Conservation (phyloP, 331 rosid genomes). For the Acacia concinna region DNA sequence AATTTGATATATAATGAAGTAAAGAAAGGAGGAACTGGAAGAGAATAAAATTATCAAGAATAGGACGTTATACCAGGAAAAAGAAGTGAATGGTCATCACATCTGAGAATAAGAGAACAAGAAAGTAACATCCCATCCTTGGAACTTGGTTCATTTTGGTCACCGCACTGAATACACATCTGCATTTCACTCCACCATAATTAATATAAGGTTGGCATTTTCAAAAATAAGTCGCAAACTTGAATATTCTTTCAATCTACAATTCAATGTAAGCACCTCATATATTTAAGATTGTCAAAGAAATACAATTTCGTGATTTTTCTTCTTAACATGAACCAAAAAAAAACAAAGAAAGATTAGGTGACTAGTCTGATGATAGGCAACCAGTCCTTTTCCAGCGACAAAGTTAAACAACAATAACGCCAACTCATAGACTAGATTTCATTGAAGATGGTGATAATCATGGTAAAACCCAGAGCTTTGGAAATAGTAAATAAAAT, state of each 20-base stretch:
- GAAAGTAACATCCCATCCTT: constrained; percentile 86
- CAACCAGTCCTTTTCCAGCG: not conserved
- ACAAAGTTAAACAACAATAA: constrained; percentile 1
- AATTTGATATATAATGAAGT: not conserved
- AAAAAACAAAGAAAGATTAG: not conserved
- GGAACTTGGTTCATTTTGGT: constrained; percentile 77
- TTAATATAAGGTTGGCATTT: constrained; percentile 20
- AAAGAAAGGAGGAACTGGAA: not conserved
- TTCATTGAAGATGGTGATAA: not conserved
- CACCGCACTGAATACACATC: constrained; percentile 92
- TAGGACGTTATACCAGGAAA: constrained; percentile 69
- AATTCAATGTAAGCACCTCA: constrained; percentile 26
- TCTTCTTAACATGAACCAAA: not conserved
- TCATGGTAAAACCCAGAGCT: constrained; percentile 10
- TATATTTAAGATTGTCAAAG: constrained; percentile 14
- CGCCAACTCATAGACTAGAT: not conserved
- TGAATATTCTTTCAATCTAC: constrained; percentile 7
- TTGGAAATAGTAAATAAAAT: not conserved
- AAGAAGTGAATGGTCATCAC: constrained; percentile 87
- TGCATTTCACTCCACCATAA: constrained; percentile 44
- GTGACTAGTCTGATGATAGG: not conserved
- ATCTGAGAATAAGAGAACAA: constrained; percentile 71
- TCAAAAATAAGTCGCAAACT: not conserved
- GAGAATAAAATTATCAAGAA: constrained; percentile 23
- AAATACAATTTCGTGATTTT: constrained; percentile 2